phyloP scores from a whole-genome alignment of 176 grass and related monocot genomes.

The Dactylis glomerata region DNA sequence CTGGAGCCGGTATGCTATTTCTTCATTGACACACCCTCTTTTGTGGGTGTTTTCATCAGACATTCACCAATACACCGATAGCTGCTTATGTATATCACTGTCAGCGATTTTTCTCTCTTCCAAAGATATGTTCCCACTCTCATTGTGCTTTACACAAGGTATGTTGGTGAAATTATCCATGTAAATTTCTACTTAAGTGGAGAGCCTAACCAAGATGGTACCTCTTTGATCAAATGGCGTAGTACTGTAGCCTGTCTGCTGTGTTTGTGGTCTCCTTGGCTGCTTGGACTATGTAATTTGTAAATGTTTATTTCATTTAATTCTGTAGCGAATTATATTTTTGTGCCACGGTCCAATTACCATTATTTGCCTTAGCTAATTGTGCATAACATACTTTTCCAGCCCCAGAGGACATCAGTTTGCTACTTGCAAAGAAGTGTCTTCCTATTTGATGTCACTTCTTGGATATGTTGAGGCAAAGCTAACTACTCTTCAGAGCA shows the following conservation, averaged over 20 bases:
- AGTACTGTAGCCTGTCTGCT: not conserved
- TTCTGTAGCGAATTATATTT: not conserved
- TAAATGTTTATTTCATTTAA: conserved; percentile 18
- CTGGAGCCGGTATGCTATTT: not conserved
- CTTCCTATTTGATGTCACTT: conserved; percentile 76
- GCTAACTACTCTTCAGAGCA: conserved; percentile 33
- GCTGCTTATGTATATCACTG: not conserved
- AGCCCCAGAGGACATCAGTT: conserved; percentile 96
- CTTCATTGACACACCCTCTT: not conserved
- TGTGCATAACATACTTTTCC: conserved; percentile 28
- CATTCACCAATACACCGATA: not conserved
- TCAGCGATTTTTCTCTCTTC: not conserved
- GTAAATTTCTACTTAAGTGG: conserved; percentile 19
- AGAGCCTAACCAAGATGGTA: conserved; percentile 4
- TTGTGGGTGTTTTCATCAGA: not conserved
- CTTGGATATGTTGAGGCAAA: conserved; percentile 61
- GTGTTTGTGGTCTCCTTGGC: conserved; percentile 6
- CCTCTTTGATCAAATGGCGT: not conserved
- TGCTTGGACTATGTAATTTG: not conserved
- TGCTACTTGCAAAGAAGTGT: conserved; percentile 80
- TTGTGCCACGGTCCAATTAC: not conserved
- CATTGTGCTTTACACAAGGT: conserved; percentile 7
- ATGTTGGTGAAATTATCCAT: not conserved
- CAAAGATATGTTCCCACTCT: not conserved
- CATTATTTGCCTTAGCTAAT: conserved; percentile 22